Conservation (phyloP, 805 yeast species). For the Suhomyces sp. region DNA sequence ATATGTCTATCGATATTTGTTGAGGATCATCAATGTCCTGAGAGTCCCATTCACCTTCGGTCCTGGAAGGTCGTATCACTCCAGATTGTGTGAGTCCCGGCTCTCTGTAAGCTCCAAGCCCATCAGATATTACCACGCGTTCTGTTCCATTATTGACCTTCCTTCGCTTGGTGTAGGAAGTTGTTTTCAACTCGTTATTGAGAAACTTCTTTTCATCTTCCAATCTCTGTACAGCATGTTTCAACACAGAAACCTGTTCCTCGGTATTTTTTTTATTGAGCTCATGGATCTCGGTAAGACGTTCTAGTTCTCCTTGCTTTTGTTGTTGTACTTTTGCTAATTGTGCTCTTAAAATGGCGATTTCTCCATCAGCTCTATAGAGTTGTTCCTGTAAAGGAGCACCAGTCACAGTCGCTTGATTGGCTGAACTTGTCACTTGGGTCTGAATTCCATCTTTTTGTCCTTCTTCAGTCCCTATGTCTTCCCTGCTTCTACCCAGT, state of each 20-base stretch:
- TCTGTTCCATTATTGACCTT: conserved; percentile 7
- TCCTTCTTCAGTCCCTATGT: no score
- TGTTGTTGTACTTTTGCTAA: conserved; percentile 46
- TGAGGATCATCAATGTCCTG: not conserved
- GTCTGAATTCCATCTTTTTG: no score
- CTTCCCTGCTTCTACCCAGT: no score
- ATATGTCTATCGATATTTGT: not conserved
- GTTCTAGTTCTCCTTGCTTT: conserved; percentile 36
- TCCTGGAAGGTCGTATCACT: not conserved
- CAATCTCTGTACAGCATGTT: conserved; percentile 33
- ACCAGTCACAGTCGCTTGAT: no score
- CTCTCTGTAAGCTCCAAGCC: not conserved
- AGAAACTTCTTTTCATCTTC: conserved; percentile 46
- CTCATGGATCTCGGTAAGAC: conserved; percentile 20
- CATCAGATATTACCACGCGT: not conserved
- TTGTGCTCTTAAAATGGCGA: conserved; percentile 71
- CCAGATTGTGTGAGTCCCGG: not conserved
- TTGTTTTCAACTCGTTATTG: conserved; percentile 35
- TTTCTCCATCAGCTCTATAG: conserved; percentile 72
- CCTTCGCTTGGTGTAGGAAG: conserved; percentile 22
- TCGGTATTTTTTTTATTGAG: conserved; percentile 20
- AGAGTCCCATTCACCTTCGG: not conserved
- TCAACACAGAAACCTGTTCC: conserved; percentile 31
- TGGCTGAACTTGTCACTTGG: no score
- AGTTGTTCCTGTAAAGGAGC: conserved; percentile 28